A percentile compares a stretch with the other conserved stretches of the same genome.
phyloP scores from a whole-genome alignment of 108 stramenopile genomes.

The Skeletonema menzelii region DNA sequence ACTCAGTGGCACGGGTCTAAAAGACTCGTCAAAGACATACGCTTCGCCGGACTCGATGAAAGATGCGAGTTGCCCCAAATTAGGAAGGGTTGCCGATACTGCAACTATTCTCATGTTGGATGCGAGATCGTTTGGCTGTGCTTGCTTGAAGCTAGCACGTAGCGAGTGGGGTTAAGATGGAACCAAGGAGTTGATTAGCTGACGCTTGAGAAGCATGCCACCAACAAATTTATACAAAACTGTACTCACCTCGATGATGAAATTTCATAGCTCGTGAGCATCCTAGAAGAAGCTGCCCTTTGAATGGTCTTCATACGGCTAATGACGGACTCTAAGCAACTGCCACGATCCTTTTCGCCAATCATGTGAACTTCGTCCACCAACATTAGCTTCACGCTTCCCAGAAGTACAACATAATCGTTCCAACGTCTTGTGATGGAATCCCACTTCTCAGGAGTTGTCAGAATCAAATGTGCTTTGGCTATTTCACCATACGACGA shows the following conservation, averaged over 20 bases:
- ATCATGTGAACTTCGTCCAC: slow-evolving; percentile 95
- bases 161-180: background rate
- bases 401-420: slow-evolving; percentile 88
- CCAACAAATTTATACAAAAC: background rate
- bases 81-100: slow-evolving; percentile 95
- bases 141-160: slow-evolving; percentile 50
- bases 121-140: slow-evolving; percentile 62
- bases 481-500: slow-evolving; percentile 73
- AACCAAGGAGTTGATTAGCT: background rate
- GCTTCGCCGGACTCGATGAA: slow-evolving; percentile 85
- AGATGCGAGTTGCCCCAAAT: slow-evolving; percentile 87
- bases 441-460: slow-evolving; percentile 98
- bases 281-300: slow-evolving; percentile 45
- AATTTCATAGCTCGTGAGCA: slow-evolving; percentile 30
- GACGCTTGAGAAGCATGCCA: background rate
- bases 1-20: slow-evolving; percentile 89
- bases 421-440: slow-evolving; percentile 91
- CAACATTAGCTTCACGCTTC: slow-evolving; percentile 88
- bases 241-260: slow-evolving; percentile 37
- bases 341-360: slow-evolving; percentile 86
- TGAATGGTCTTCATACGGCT: slow-evolving; percentile 91
- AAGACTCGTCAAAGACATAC: slow-evolving; percentile 84
- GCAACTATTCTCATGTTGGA: slow-evolving; percentile 84
- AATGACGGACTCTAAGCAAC: slow-evolving; percentile 88
- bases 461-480: slow-evolving; percentile 81